Evolutionary conservation across 2,329 filamentous ascomycete genomes (phyloP), one percentile per base, ranked within the genome.

Genomic region (Rosellinia necatrix): DNA sequence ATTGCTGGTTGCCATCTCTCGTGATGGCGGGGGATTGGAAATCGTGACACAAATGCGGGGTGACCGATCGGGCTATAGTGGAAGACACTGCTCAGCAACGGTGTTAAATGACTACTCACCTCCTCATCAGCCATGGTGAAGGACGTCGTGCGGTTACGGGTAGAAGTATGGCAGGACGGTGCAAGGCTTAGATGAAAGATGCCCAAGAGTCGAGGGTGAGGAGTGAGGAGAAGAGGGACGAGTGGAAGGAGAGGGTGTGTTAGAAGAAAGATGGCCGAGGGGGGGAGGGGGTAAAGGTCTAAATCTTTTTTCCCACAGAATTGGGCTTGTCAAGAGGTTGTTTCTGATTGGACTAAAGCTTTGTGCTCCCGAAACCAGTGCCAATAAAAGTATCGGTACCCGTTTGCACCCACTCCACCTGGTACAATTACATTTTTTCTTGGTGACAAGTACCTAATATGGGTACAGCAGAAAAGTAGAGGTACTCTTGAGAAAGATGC

Each of bases 41-140:
- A 54, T 60, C 30, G 43, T 52, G 51, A 58, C 55, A 42, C 57
- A 63, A 57, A 51, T 65, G 61, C 62, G 62, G 62, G 62, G 62
- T 62, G 62, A 38, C 48, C 15, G 46, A 58, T 53, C 34, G 30
- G 48, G 27, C 46, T 21, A 34, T 22, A 35, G 49, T 19, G 44
- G 9, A 35, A 48, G 9, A 35, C 21, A 24, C 35, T 51, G 24
- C 32, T 47, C 43, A 41, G 40, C 46, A 40, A 27, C 30, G 22
- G 22, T 25, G 35, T 10, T 22, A 4, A 32, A 27, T n/a, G 13
- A 41, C 10, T 35, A 74, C 81, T 78, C 76, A 83, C 81, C 72
- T 82, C 70, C 63, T 75, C 80, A 63, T 83, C 81, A 69, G 81
- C 74, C 82, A 85, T 85, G 70, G 75, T 83, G 81, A 78, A 72